These are phyloP conservation scores for Dryas integrifolia DNA, from an alignment of 331 rosid genomes.

Conservation along the genomic window DNA sequence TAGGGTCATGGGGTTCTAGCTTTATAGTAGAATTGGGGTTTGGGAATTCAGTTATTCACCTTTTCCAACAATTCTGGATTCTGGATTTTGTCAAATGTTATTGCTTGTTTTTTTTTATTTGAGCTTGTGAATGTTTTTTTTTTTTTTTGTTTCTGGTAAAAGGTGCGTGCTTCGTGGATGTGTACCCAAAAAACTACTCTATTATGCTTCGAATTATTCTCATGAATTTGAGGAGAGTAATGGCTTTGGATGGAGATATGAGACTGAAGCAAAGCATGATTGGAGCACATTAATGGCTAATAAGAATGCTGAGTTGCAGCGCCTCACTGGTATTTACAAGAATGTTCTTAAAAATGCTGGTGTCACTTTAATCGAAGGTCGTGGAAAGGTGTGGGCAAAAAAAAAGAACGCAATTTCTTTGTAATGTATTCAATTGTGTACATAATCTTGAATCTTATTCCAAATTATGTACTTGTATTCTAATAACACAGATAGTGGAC, in stretches of 20 bases:
- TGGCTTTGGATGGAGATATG: conserved; percentile 96
- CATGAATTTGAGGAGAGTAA: conserved; percentile 93
- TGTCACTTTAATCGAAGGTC: conserved; percentile 85
- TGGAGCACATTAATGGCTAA: conserved; percentile 92
- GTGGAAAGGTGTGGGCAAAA: conserved; percentile 65
- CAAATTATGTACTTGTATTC: not conserved
- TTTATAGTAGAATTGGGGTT: not conserved
- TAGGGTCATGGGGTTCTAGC: not conserved
- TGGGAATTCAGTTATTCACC: not conserved
- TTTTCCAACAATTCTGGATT: not conserved
- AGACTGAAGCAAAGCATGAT: conserved; percentile 80
- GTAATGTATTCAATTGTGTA: not conserved
- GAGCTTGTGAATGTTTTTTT: not conserved
- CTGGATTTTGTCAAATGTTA: not conserved
- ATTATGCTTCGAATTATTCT: conserved; percentile 71
- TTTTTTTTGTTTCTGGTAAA: not conserved
- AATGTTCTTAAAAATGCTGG: conserved; percentile 56
- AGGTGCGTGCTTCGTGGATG: conserved; percentile 98
- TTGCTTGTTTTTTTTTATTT: not conserved
- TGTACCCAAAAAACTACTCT: conserved; percentile 90
- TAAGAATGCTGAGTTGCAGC: conserved; percentile 94
- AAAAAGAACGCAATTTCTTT: conserved; percentile 11
- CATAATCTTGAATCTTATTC: not conserved
- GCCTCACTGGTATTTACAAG: conserved; percentile 87
- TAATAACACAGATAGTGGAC: conserved; percentile 57